Conservation (phyloP, 352 stramenopile genomes). For the Globisporangium yorkense region DNA sequence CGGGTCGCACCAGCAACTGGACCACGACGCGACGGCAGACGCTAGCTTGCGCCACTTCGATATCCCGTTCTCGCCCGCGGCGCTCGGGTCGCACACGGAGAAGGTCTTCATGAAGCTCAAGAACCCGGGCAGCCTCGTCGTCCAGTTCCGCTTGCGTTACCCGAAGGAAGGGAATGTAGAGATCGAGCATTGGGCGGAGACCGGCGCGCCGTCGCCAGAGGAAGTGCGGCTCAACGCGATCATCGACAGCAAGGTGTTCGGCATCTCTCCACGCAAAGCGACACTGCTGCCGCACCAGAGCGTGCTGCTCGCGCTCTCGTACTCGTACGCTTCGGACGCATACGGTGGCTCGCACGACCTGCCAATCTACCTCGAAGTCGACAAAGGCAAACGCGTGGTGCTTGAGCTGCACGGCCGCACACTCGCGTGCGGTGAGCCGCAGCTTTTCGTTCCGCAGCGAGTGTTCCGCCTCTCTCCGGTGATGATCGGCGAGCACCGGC, state of each 20-base stretch:
- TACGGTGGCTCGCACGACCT: constrained; percentile 86
- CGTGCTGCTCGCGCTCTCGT: constrained; percentile 57
- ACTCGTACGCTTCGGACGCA: constrained; percentile 57
- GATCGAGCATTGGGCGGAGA: constrained; percentile 92
- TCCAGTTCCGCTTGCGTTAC: constrained; percentile 81
- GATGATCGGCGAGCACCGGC: constrained; percentile 62
- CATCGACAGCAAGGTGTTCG: constrained; percentile 76
- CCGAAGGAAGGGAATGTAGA: constrained; percentile 91
- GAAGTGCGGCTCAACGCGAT: constrained; percentile 72
- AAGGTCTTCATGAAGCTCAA: constrained; percentile 69
- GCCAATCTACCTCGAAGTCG: constrained; percentile 80
- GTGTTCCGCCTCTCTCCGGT: constrained; percentile 63
- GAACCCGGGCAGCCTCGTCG: constrained; percentile 85
- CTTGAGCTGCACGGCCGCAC: constrained; percentile 83
- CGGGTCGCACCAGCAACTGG: not conserved
- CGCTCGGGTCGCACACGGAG: constrained; percentile 43
- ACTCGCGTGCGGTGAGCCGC: constrained; percentile 50
- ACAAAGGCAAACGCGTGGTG: constrained; percentile 87
- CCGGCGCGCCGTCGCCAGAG: constrained; percentile 75
- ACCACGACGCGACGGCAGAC: constrained; percentile 6
- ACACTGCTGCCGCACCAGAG: constrained; percentile 57
- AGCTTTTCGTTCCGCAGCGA: constrained; percentile 57
- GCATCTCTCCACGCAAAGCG: constrained; percentile 42
- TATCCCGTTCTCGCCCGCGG: constrained; percentile 76
- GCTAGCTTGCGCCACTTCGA: constrained; percentile 37